Conservation (phyloP, 2,329 filamentous ascomycete genomes). For the Aspergillus sergii region DNA sequence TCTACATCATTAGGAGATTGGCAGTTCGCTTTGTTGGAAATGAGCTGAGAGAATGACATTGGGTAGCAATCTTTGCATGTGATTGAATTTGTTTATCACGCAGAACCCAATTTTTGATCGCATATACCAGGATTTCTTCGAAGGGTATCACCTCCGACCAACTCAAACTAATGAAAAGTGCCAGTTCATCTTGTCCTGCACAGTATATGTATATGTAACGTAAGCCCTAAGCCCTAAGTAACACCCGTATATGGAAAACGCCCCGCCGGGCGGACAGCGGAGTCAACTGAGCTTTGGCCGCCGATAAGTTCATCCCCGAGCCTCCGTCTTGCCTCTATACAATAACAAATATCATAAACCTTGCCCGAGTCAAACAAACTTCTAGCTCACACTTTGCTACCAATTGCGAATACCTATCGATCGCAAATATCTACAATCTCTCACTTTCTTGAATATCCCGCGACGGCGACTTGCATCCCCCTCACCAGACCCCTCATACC, state of each 20-base stretch:
- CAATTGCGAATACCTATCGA: background rate
- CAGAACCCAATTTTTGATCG: background rate
- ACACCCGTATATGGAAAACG: conserved; percentile 12
- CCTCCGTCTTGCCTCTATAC: conserved; percentile 1
- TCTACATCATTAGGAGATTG: background rate
- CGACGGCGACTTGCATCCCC: background rate
- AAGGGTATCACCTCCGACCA: too few species aligned
- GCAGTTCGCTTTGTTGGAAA: background rate
- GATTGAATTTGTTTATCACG: background rate
- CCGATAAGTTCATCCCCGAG: conserved; percentile 16
- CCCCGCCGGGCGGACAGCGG: conserved; percentile 9
- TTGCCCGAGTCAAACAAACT: background rate
- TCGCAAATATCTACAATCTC: background rate
- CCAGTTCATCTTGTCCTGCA: too few species aligned
- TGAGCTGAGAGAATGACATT: background rate
- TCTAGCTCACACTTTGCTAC: background rate
- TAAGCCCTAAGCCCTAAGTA: conserved; percentile 25
- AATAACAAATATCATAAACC: background rate
- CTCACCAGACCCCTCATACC: conserved; percentile 10
- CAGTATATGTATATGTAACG: too few species aligned
- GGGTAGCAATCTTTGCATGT: background rate
- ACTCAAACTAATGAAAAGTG: too few species aligned
- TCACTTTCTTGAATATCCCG: background rate
- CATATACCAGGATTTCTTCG: background rate
- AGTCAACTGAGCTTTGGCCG: conserved; percentile 12